A percentile compares a stretch with the other conserved stretches of the same genome.
Conservation (phyloP, 345 rosid species). For the Barbarea vulgaris region DNA sequence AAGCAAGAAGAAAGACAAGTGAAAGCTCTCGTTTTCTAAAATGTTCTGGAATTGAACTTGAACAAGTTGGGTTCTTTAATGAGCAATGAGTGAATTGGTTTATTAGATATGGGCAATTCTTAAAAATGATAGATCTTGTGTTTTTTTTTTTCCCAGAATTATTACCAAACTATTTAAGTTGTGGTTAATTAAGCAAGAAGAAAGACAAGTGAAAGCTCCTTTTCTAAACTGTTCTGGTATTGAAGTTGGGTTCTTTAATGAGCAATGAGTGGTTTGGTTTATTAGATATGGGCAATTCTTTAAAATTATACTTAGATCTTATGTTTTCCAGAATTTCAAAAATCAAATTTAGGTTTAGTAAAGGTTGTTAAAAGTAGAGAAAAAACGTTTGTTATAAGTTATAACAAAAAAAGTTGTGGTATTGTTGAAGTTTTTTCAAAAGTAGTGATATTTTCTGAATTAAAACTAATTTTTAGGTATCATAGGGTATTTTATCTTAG, state of each 20-base stretch:
- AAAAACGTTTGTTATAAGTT: not conserved
- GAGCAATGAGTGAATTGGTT: constrained; percentile 1
- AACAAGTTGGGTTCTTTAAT: not conserved
- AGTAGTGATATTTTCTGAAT: not conserved
- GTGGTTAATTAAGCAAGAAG: not conserved
- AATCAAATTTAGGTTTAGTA: not conserved
- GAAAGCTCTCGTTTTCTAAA: not conserved
- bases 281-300: not conserved
- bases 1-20: not conserved
- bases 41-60: not conserved
- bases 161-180: not conserved
- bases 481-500: not conserved
- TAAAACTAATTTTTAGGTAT: not conserved
- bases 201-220: not conserved
- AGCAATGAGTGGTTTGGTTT: not conserved
- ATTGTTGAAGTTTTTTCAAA: not conserved
- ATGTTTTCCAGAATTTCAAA: not conserved
- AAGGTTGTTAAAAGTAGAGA: not conserved
- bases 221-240: not conserved
- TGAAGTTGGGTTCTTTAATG: not conserved
- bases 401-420: not conserved
- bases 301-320: not conserved
- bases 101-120: not conserved
- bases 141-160: not conserved
- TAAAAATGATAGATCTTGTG: not conserved